Conservation (phyloP, 2,329 filamentous ascomycete genomes). For the Scolecobasidium constrictum region DNA sequence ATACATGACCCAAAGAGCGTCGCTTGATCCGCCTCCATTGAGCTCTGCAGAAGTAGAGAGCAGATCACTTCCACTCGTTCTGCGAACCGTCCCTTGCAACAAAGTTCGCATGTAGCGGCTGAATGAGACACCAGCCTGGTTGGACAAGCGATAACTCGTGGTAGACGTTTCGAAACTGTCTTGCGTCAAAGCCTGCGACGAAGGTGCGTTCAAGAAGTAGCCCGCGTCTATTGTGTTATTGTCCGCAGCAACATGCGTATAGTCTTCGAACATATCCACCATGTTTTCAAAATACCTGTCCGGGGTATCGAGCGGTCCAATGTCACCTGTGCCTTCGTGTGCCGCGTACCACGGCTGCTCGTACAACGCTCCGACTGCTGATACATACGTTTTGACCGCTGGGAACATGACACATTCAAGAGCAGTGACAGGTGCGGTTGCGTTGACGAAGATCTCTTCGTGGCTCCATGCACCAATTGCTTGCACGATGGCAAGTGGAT, state of each 20-base stretch:
- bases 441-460: background rate
- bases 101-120: slow-evolving; percentile 1
- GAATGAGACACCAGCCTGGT: background rate
- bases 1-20: background rate
- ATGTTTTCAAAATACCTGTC: background rate
- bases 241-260: background rate
- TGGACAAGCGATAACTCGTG: background rate
- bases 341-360: too few relatives aligned
- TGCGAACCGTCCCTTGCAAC: background rate
- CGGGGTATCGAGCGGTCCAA: too few relatives aligned
- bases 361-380: too few relatives aligned
- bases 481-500: slow-evolving; percentile 1
- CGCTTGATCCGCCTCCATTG: background rate
- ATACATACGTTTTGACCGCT: background rate
- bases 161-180: too few relatives aligned
- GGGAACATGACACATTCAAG: background rate
- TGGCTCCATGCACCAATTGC: background rate
- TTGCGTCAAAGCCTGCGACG: too few relatives aligned
- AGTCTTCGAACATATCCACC: slow-evolving; percentile 1
- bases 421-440: background rate
- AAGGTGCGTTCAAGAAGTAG: slow-evolving; percentile 1
- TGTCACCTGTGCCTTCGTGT: too few relatives aligned
- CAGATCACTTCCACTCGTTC: background rate
- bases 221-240: background rate
- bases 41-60: background rate